Evolutionary conservation across 1,139 yeast genomes (phyloP), one percentile per base, ranked within the genome.

Genomic region (Groenewaldozyma sp.): DNA sequence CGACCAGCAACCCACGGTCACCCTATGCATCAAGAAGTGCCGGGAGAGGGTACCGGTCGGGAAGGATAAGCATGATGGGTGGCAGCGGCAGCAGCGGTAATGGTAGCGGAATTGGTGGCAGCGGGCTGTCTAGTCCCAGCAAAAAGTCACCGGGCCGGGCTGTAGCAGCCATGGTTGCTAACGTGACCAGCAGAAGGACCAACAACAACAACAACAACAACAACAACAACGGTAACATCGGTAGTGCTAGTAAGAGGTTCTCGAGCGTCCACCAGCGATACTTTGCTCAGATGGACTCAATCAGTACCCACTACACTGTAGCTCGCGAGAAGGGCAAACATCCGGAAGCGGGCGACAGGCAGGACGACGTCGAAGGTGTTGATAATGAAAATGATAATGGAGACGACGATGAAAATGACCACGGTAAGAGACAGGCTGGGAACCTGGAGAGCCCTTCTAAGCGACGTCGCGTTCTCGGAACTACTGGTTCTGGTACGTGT

Each of bases 261-360:
- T 50, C 59, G 3, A 47, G 52, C 1, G 45, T 54, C 5, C 63
- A 58, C 43, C 33, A 49, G 14, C 45, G 53, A 10, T 41, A 53
- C 31, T 58, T 58, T 44, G 55, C 58, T 16, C 46, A 52, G 36
- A 52, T 56, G 55, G 60, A 54, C n/a, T 42, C 58, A 6, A 52
- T 58, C 14, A 42, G 46, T 2, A 28, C 49, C n/a, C 58, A 53
- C 29, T 45, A 48, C 42, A 45, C 54, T 3, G 53, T 50, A 3
- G 31, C 38, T 20, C 17, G 14, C 11, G 31, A 27, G 11, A 29
- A 29, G 11, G 22, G 33, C 4, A 18, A 29, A 6, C 17, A 27
- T 6, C 17, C 11, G 14, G 26, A 22, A 22, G 7, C 26, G 11
- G 11, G 11, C 26, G 6, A 27, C 17, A 27, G 11, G 7, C n/a